phyloP scores from a whole-genome alignment of 2,329 filamentous ascomycete species.

The Annulohypoxylon truncatum region DNA sequence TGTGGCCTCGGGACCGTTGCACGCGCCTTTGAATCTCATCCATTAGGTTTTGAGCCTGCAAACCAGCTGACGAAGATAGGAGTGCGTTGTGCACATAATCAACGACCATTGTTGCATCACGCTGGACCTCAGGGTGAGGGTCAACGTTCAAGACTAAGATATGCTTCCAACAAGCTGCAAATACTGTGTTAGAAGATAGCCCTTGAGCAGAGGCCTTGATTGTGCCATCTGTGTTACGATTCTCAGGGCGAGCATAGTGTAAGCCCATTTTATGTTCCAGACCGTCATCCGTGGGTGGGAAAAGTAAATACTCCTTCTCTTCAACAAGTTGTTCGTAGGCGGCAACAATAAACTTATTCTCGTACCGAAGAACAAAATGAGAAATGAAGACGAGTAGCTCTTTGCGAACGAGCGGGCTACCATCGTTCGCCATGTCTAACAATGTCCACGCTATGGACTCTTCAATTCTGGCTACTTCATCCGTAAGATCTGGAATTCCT shows the following conservation, averaged over 20 bases:
- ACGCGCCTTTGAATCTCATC: conserved; percentile 74
- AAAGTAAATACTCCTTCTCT: conserved; percentile 76
- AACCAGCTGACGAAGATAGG: conserved; percentile 79
- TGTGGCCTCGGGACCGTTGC: conserved; percentile 59
- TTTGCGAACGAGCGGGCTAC: conserved; percentile 92
- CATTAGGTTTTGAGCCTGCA: conserved; percentile 76
- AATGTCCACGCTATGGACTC: conserved; percentile 90
- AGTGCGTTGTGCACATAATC: conserved; percentile 86
- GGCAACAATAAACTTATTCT: conserved; percentile 90
- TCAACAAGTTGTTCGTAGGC: conserved; percentile 91
- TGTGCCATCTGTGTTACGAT: conserved; percentile 67
- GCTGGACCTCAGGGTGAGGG: conserved; percentile 91
- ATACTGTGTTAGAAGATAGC: conserved; percentile 87
- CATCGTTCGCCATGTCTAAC: conserved; percentile 91
- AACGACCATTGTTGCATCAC: conserved; percentile 84
- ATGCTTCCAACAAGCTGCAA: conserved; percentile 94
- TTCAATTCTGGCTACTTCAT: conserved; percentile 90
- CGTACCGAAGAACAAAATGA: conserved; percentile 87
- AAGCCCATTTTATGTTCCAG: conserved; percentile 71
- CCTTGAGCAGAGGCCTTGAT: conserved; percentile 68
- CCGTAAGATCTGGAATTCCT: conserved; percentile 90
- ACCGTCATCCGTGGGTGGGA: conserved; percentile 66
- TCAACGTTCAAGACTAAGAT: conserved; percentile 91
- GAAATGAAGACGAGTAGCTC: conserved; percentile 95
- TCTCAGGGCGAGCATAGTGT: conserved; percentile 68